Evolutionary conservation across 2,329 filamentous ascomycete genomes (phyloP), one percentile per base, ranked within the genome.

Genomic region (Aspergillus ochraceoroseus): DNA sequence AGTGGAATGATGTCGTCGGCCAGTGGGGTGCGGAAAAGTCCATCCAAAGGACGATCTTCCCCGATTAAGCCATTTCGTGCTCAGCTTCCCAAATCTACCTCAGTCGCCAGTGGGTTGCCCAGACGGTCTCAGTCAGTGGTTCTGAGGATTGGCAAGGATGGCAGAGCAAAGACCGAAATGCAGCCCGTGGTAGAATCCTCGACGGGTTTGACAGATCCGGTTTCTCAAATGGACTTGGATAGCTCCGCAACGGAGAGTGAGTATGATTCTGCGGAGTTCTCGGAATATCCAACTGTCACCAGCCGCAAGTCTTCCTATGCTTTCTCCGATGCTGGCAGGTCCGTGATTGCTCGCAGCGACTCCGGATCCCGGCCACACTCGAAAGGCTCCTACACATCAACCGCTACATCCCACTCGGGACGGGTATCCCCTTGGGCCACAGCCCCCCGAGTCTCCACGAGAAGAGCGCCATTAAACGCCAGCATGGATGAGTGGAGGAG

Each of bases 141-240:
- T 4, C 57, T 73, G 14, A 66, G 63, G n/a, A 71, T 73, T 45
- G 70, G 70, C 42, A 64, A 66, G 33, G 68, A 71, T 49, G 70
- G 70, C 9, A 58, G 70, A 40, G 70, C 70, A 18, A 72, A 68
- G 52, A 66, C 70, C 3, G 66, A 70, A 43, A 66, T 68, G 56
- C 63, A 64, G 38, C 45, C 65, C 5, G 51, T 66, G 11, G 47
- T 55, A 11, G 56, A 62, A 34, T 52, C 52, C 8, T 52, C 59
- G 3, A 62, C 58, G 1, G 59, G 55, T 1, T 47, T 63, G 46
- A 64, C 60, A 1, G 60, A 67, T 50, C 58, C 55, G 19, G 41
- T 63, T 41, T 59, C 50, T 4, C 56, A 55, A 12, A 65, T 69
- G 54, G 66, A 67, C 26, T 48, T 67, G 19, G 68, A 69, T 43